Base-by-base conservation (phyloP, 2,329 filamentous ascomycete species). In the Thelonectria blattea region DNA sequence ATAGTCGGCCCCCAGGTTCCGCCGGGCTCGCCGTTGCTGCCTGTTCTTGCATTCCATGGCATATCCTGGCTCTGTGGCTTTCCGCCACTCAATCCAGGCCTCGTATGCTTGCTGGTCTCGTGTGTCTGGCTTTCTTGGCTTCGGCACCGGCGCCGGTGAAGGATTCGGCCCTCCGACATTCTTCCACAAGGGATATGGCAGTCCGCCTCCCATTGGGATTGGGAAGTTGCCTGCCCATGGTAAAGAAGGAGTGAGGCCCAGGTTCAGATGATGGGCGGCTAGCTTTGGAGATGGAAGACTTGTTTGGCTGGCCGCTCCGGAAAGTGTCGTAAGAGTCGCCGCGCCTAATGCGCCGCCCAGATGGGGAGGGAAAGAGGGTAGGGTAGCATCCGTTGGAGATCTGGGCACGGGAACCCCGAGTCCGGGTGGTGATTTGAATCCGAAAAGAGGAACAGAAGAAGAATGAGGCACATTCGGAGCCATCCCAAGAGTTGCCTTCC, bases 11-110 rank as follows among this genome's bases (percentile, higher is more conserved):
- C 22, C 43, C 18, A 61, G 47, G 32, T 65, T 65, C 20, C 74
- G 67, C 55, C 75, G 74, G 22, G 70, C 72, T 52, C 78, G 73
- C 22, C 72, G 69, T 58, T 78, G 77, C 65, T 82, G 80, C 48
- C 80, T 73, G 42, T 72, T 71, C 62, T 80, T 80, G 71, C 81
- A 83, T 64, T 77, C 73, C 59, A 78, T 64, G 22, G 81, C 80
- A 64, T 82, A 83, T 2, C 79, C 79, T 6, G 80, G 80, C 63
- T 81, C 78, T 48, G 78, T 77, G 20, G 78, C 78, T 63, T 83
- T 83, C 57, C 79, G 77, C 76, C 77, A 81, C 67, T 83, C 80
- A 34, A 83, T 77, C 64, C 76, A 82, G 37, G 75, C 78, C 69
- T 83, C 80, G 66, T 83, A 83, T 59, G 74, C 72, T 60, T 80